Evolutionary conservation across 805 yeast genomes (phyloP).

Genomic region (Yarrowia sp.): DNA sequence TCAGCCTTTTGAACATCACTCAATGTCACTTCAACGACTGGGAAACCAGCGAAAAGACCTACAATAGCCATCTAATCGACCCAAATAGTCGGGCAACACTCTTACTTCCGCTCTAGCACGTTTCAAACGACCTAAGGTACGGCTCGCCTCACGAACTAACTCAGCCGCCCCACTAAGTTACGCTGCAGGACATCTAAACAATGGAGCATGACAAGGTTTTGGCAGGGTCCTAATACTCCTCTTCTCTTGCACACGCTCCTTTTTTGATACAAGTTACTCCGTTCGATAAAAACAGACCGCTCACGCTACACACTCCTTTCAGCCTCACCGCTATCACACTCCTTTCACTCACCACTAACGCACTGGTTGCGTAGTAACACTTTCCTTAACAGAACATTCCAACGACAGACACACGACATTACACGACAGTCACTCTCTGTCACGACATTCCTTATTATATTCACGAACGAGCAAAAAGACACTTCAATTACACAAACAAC

Average conservation of each 20-base stretch:
- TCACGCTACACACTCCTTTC: background rate
- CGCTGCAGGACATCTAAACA: background rate
- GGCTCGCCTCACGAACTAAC: background rate
- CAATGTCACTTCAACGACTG: too few relatives aligned
- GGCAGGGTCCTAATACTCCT: conserved; percentile 11
- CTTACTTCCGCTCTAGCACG: background rate
- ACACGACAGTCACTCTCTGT: background rate
- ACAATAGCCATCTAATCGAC: background rate
- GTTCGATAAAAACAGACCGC: background rate
- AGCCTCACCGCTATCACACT: conserved; percentile 18
- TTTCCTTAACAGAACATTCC: background rate
- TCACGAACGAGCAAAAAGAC: background rate
- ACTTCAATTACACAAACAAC: background rate
- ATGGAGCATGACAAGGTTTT: conserved; percentile 3
- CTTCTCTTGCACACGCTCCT: conserved; percentile 2
- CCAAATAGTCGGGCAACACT: background rate
- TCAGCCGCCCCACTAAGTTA: conserved; percentile 9
- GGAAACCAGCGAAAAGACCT: too few relatives aligned
- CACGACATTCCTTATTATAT: conserved; percentile 9
- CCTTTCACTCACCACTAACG: background rate
- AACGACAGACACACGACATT: background rate
- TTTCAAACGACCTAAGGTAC: background rate
- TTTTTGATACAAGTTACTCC: background rate
- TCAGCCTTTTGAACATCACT: background rate
- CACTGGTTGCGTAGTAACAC: conserved; percentile 5